Percentiles rank a stretch among this genome's conserved stretches.
phyloP scores from a whole-genome alignment of 345 rosid species.

The Anacardium occidentale region DNA sequence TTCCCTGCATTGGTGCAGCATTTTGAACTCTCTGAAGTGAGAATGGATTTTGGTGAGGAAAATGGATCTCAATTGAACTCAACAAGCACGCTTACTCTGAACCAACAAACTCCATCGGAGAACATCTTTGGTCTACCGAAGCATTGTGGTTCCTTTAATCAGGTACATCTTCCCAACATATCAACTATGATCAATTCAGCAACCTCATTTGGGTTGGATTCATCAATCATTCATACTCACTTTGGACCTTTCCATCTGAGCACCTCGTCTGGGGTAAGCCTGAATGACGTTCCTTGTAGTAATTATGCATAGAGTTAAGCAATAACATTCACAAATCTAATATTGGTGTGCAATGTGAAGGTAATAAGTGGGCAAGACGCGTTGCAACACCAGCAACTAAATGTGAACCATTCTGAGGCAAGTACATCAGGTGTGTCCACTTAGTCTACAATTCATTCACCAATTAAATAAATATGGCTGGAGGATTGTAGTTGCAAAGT shows the following conservation, averaged over 20 bases:
- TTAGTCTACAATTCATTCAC: conserved; percentile 1
- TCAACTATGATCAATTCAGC: conserved; percentile 43
- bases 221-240: conserved; percentile 52
- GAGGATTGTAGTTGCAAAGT: not conserved
- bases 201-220: conserved; percentile 48
- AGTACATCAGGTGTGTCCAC: conserved; percentile 38
- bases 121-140: conserved; percentile 35
- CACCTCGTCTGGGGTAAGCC: conserved; percentile 46
- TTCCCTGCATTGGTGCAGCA: conserved; percentile 61
- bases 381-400: conserved; percentile 41
- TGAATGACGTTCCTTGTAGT: not conserved
- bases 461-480: not conserved
- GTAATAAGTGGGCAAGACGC: conserved; percentile 48
- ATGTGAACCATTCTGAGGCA: conserved; percentile 34
- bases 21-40: conserved; percentile 41
- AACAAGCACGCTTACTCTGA: conserved; percentile 28
- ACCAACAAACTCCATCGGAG: conserved; percentile 37
- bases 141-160: conserved; percentile 37
- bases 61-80: conserved; percentile 31
- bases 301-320: not conserved
- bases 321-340: conserved; percentile 15
- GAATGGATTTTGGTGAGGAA: conserved; percentile 31
- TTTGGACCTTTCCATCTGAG: conserved; percentile 46
- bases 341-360: conserved; percentile 32
- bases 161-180: conserved; percentile 32